Base-by-base conservation (phyloP, 2,329 filamentous ascomycete species). In the Dendryphion nanum region DNA sequence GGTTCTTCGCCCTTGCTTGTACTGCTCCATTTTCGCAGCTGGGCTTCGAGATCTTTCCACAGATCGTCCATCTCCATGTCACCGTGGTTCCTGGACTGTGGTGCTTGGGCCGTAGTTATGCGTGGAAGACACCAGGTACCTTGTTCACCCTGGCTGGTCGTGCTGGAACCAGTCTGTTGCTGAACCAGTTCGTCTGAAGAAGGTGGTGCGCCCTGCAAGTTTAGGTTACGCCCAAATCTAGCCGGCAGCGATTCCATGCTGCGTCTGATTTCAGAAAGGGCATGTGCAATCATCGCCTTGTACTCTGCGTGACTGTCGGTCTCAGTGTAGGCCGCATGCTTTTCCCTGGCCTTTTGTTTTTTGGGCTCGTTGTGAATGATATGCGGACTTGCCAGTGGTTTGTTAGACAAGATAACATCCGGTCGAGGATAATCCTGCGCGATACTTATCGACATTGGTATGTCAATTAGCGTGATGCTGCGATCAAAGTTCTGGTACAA, bases 371-470 rank as follows among this genome's bases (percentile, higher is more conserved):
- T 49, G 38, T 80, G 76, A 2, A 77, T 37, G 64, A 61, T 30
- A 46, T 74, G 81, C 2, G 79, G 77, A 10, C 48, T 41, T 29
- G 68, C 42, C 3, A 72, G 45, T 1, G 79, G 70, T 6, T 48
- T 15, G 12, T 61, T 68, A 6, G 78, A 81, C 17, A 73, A 42
- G 54, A 70, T 52, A 61, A 65, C 40, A 70, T 73, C 45, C 53
- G 53, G 40, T 60, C 66, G 66, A 26, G 23, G n/a, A 8, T n/a
- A 10, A 21, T 74, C 72, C 63, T 89, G 86, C 14, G 78, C 79
- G 42, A 79, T 72, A 48, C 85, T 81, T 26, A 89, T 77, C 2
- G 86, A 86, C 14, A 72, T 69, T 17, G 86, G 85, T 31, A 89
- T 77, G 53, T 90, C 86, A 35, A 89, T 61, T 18, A 89, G 60